These are phyloP conservation scores for Exophiala viscosa DNA, from an alignment of 2,329 filamentous ascomycete species.

Conservation along the genomic window DNA sequence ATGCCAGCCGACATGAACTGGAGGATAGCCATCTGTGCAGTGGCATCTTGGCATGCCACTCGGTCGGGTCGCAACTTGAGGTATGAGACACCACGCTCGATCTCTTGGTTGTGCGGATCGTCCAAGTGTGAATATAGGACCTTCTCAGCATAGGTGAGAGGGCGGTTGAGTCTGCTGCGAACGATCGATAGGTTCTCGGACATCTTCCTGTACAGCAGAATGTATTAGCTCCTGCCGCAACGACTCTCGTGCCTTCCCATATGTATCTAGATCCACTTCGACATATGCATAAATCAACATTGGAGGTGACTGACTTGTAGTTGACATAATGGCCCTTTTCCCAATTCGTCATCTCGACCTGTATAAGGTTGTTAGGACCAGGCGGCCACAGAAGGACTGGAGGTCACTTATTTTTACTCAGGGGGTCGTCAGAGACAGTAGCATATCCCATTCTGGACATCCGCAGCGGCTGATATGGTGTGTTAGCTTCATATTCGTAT, in stretches of 20 bases:
- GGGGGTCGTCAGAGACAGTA: constrained; percentile 64
- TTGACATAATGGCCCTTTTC: constrained; percentile 97
- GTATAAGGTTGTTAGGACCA: constrained; percentile 17
- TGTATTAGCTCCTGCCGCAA: constrained; percentile 1
- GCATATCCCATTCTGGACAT: constrained; percentile 27
- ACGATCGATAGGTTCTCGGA: constrained; percentile 94
- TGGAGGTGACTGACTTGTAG: constrained; percentile 59
- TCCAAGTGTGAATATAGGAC: constrained; percentile 98
- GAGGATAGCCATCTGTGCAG: constrained; percentile 98
- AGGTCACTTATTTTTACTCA: constrained; percentile 66
- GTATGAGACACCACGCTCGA: constrained; percentile 92
- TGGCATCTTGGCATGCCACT: constrained; percentile 98
- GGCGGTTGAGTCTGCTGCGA: constrained; percentile 81
- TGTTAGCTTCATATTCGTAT: constrained; percentile 7
- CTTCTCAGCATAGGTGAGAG: constrained; percentile 95
- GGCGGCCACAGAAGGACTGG: neutral
- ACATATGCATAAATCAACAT: neutral
- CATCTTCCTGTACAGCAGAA: constrained; percentile 76
- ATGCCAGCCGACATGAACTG: constrained; percentile 99
- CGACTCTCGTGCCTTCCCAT: neutral
- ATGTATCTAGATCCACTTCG: neutral
- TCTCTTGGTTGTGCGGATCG: constrained; percentile 92
- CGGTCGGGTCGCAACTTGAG: constrained; percentile 95
- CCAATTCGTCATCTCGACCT: constrained; percentile 94
- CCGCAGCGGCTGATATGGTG: constrained; percentile 31